phyloP scores from a whole-genome alignment of 345 rosid species.

The Gossypioides kirkii region DNA sequence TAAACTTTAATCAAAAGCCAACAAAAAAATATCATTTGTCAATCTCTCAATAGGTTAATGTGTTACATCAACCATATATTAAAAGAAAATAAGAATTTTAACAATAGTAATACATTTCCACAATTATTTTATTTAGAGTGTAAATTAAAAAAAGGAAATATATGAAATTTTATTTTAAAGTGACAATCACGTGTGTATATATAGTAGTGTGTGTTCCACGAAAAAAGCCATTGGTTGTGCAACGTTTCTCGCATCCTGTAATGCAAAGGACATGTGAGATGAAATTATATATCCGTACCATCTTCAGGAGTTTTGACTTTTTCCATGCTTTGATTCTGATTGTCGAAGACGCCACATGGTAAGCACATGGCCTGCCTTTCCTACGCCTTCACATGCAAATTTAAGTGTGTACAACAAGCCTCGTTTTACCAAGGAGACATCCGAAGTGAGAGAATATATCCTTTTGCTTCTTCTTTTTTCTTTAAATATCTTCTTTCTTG shows the following conservation, averaged over 20 bases:
- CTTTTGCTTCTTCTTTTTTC: neutral
- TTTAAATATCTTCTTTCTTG: too few relatives aligned
- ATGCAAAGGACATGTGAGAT: neutral
- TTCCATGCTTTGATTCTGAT: neutral
- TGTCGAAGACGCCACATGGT: neutral
- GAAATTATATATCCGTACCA: neutral
- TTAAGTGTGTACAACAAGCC: too few relatives aligned
- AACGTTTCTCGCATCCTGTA: neutral
- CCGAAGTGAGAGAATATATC: neutral
- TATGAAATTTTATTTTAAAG: too few relatives aligned
- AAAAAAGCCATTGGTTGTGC: neutral
- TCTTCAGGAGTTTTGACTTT: neutral
- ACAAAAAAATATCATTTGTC: too few relatives aligned
- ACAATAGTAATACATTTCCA: too few relatives aligned
- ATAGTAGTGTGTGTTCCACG: neutral
- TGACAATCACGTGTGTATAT: neutral
- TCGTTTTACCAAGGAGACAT: neutral
- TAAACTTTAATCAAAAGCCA: too few relatives aligned
- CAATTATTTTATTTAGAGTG: too few relatives aligned
- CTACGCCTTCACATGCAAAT: neutral
- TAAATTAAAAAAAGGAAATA: too few relatives aligned
- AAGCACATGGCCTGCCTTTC: slow-evolving; percentile 1
- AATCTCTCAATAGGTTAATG: too few relatives aligned
- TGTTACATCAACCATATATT: too few relatives aligned
- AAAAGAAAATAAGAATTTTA: too few relatives aligned